phyloP scores from a whole-genome alignment of 306 rosid genomes.

The Casuarina glauca region DNA sequence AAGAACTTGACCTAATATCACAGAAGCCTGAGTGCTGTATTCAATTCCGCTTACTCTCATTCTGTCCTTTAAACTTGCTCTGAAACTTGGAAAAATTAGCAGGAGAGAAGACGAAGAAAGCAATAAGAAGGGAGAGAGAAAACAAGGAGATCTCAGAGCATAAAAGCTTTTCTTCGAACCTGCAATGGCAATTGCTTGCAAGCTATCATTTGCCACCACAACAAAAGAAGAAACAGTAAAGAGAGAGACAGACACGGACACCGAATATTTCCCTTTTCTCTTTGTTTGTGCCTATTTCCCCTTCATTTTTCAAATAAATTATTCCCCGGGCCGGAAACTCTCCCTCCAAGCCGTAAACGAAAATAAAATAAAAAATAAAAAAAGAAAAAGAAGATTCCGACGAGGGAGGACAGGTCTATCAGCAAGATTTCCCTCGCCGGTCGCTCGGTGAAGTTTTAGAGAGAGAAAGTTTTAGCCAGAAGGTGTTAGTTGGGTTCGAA shows the following conservation, averaged over 20 bases:
- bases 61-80: not conserved
- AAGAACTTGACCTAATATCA: slow-evolving; percentile 13
- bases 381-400: slow-evolving; percentile 19
- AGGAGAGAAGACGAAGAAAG: slow-evolving; percentile 18
- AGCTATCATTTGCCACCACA: slow-evolving; percentile 21
- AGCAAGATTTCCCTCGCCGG: slow-evolving; percentile 69
- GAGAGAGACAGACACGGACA: not conserved
- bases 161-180: not conserved
- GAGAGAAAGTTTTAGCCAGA: not conserved
- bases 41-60: slow-evolving; percentile 8
- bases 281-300: slow-evolving; percentile 19
- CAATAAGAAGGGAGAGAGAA: slow-evolving; percentile 22
- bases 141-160: slow-evolving; percentile 33
- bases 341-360: too few species aligned
- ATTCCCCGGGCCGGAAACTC: slow-evolving; percentile 11
- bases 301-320: not conserved
- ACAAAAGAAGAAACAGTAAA: slow-evolving; percentile 15
- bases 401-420: slow-evolving; percentile 32
- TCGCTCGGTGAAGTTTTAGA: slow-evolving; percentile 26
- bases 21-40: not conserved
- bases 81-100: not conserved
- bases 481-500: slow-evolving; percentile 3
- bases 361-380: not conserved
- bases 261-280: not conserved
- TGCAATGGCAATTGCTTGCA: slow-evolving; percentile 33